Evolutionary conservation across 176 grass and related monocot genomes (phyloP).

Genomic region (Typha latifolia): DNA sequence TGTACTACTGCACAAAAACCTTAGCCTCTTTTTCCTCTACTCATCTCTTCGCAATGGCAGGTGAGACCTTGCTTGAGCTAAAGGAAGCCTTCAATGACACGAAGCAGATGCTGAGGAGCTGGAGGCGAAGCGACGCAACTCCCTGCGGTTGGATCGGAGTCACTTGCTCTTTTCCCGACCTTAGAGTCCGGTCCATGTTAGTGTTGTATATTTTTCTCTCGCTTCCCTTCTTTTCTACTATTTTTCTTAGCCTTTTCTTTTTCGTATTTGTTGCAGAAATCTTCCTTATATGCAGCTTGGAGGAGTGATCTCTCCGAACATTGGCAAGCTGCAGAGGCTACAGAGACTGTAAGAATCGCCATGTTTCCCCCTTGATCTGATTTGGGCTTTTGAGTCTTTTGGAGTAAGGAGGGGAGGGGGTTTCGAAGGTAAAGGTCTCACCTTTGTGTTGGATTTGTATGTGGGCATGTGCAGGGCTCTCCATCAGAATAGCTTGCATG

Average conservation of each 20-base stretch:
- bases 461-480: conserved; percentile 48
- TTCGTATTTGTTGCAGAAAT: conserved; percentile 38
- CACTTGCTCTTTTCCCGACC: conserved; percentile 91
- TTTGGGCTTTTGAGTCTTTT: background rate
- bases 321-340: conserved; percentile 68
- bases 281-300: conserved; percentile 89
- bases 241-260: conserved; percentile 13
- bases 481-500: conserved; percentile 95
- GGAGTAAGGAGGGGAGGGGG: background rate
- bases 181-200: conserved; percentile 94
- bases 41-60: conserved; percentile 7
- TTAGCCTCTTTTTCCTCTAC: background rate
- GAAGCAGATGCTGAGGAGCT: conserved; percentile 44
- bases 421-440: background rate
- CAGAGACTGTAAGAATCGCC: conserved; percentile 55
- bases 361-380: background rate
- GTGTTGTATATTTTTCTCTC: background rate
- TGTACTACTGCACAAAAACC: background rate
- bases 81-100: conserved; percentile 78
- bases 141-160: conserved; percentile 85
- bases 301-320: conserved; percentile 70
- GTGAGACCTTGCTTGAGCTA: conserved; percentile 66
- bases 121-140: conserved; percentile 44
- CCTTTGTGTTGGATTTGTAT: background rate
- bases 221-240: conserved; percentile 15